Evolutionary conservation across 1,284 basidiomycete genomes (phyloP), one percentile per base, ranked within the genome.

Genomic region (Ceratobasidium sp.): DNA sequence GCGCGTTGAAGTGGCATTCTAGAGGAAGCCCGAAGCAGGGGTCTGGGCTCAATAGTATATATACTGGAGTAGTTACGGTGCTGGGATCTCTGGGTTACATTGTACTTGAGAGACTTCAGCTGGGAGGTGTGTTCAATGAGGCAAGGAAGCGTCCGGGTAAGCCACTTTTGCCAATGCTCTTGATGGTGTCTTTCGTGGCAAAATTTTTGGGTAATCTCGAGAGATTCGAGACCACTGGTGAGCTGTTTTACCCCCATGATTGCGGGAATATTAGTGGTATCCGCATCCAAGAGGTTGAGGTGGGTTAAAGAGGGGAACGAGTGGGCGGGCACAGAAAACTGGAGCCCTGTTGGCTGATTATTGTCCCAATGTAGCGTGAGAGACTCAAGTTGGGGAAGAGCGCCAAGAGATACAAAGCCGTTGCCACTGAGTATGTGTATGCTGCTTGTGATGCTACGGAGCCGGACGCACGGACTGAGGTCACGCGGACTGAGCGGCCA

Each of bases 391-490:
- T 33, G 46, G 42, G 72, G 72, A 55, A 75, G 61, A 40, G 46
- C 46, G 13, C 72, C 72, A n/a, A 75, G 60, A n/a, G 40, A 33
- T n/a, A 33, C 28, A 20, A 75, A 53, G n/a, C 72, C 72, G 4
- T n/a, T 28, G 1, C 39, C 20, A 28, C 51, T 28, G 20, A 75
- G 28, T 4, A 75, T 49, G 15, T 12, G n/a, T 20, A 66, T 66
- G 39, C 46, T 56, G 33, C 20, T 66, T n/a, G 49, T 66, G 10
- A 75, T 26, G 9, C 61, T 46, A 15, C 72, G 61, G 44, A 75
- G 72, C 7, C 66, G 46, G n/a, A 40, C 18, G 13, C 46, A 49
- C 3, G 33, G 15, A 9, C 33, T 39, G 10, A 75, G 15, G 7
- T 63, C 33, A 7, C 15, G 23, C 2, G 33, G 23, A n/a, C 33